Evolutionary conservation across 1,284 basidiomycete genomes (phyloP).

Genomic region (Takashimella koratensis): DNA sequence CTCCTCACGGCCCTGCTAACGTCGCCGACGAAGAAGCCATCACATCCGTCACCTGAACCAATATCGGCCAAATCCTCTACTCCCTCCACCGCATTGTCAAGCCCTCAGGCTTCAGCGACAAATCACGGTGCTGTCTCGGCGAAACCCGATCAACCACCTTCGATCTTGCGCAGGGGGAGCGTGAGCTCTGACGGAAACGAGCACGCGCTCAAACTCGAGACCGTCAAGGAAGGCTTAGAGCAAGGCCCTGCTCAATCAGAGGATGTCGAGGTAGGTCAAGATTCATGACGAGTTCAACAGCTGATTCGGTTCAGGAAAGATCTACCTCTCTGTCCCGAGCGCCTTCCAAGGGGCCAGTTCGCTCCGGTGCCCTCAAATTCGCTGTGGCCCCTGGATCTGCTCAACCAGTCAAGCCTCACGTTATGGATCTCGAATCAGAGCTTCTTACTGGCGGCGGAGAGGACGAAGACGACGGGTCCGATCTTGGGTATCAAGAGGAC

Average conservation of each 20-base stretch:
- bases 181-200: constrained; percentile 18
- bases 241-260: background rate
- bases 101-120: constrained; percentile 10
- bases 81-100: constrained; percentile 32
- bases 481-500: constrained; percentile 36
- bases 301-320: background rate
- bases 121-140: background rate
- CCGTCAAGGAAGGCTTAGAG: background rate
- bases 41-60: constrained; percentile 2
- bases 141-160: constrained; percentile 13
- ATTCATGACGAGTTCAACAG: too few species aligned
- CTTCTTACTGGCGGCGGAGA: background rate
- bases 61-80: constrained; percentile 22
- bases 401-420: background rate
- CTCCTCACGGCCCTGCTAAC: constrained; percentile 30
- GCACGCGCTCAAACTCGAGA: background rate
- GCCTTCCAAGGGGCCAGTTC: background rate
- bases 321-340: background rate
- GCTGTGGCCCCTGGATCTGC: constrained; percentile 15
- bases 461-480: constrained; percentile 31
- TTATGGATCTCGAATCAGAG: background rate
- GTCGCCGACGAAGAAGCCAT: constrained; percentile 11
- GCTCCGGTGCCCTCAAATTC: constrained; percentile 24
- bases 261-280: background rate
- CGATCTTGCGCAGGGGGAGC: constrained; percentile 31